Conservation (phyloP, 495 filamentous ascomycete genomes). For the Polyplosphaeria fusca region DNA sequence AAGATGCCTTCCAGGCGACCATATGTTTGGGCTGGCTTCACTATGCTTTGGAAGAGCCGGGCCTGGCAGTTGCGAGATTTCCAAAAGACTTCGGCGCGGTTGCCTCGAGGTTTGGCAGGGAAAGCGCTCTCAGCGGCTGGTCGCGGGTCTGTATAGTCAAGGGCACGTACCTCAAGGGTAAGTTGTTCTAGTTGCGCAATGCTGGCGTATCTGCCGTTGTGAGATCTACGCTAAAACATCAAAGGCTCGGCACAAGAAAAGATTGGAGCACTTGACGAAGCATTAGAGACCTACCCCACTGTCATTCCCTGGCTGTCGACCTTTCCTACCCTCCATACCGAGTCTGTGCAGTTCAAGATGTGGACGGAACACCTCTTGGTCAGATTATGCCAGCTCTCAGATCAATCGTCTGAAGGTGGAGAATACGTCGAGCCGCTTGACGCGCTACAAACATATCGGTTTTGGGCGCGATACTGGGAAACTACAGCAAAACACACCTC, state of each 20-base stretch:
- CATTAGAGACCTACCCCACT: slow-evolving; percentile 60
- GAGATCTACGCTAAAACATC: background rate
- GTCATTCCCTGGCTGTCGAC: slow-evolving; percentile 58
- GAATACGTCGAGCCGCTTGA: slow-evolving; percentile 44
- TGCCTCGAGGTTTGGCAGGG: slow-evolving; percentile 49
- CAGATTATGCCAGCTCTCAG: slow-evolving; percentile 64
- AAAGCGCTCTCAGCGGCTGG: slow-evolving; percentile 60
- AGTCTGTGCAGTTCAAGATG: slow-evolving; percentile 56
- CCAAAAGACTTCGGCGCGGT: slow-evolving; percentile 59
- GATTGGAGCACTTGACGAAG: slow-evolving; percentile 52
- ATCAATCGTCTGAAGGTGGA: slow-evolving; percentile 48
- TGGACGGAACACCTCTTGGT: slow-evolving; percentile 79
- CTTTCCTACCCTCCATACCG: slow-evolving; percentile 40
- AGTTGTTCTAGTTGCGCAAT: background rate
- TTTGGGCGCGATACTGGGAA: slow-evolving; percentile 61
- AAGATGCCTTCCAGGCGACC: slow-evolving; percentile 76
- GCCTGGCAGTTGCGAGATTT: slow-evolving; percentile 56
- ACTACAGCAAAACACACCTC: slow-evolving; percentile 22
- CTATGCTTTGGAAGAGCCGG: slow-evolving; percentile 67
- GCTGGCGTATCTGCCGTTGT: background rate
- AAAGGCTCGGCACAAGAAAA: slow-evolving; percentile 59
- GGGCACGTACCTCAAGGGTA: slow-evolving; percentile 69
- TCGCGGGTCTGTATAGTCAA: slow-evolving; percentile 77
- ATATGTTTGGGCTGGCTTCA: slow-evolving; percentile 82
- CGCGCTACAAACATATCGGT: slow-evolving; percentile 56